phyloP scores from a whole-genome alignment of 192 early-diverging fungal species.

The Phycomyces nitens region DNA sequence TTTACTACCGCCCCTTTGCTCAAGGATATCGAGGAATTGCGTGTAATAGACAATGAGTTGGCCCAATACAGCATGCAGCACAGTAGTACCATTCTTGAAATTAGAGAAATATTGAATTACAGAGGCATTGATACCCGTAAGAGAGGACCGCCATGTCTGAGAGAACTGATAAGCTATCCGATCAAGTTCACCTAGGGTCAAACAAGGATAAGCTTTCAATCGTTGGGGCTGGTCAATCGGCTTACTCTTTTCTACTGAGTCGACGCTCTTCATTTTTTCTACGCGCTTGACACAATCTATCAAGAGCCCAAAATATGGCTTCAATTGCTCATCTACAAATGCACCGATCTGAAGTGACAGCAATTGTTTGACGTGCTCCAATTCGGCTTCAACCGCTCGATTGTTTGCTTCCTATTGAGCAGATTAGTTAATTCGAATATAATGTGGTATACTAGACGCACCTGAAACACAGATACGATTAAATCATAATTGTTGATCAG shows the following conservation, averaged over 20 bases:
- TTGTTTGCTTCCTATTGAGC: slow-evolving; percentile 45
- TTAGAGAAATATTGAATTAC: slow-evolving; percentile 93
- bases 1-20: slow-evolving; percentile 46
- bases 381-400: slow-evolving; percentile 43
- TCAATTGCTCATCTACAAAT: slow-evolving; percentile 88
- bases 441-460: slow-evolving; percentile 27
- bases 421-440: neutral
- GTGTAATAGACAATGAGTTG: slow-evolving; percentile 93
- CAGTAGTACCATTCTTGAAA: slow-evolving; percentile 91
- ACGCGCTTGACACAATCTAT: slow-evolving; percentile 75
- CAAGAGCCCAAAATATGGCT: slow-evolving; percentile 74
- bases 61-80: slow-evolving; percentile 84
- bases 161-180: slow-evolving; percentile 72
- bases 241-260: slow-evolving; percentile 17
- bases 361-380: slow-evolving; percentile 55
- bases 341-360: slow-evolving; percentile 65
- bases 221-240: too few relatives aligned
- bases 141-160: slow-evolving; percentile 70
- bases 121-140: slow-evolving; percentile 76
- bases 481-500: slow-evolving; percentile 96
- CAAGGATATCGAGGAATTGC: slow-evolving; percentile 76
- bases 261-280: slow-evolving; percentile 60
- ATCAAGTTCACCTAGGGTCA: slow-evolving; percentile 55
- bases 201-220: neutral
- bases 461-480: slow-evolving; percentile 74